These are phyloP conservation scores for Psilocybe sp. DNA, from an alignment of 768 basidiomycete species.

Conservation along the genomic window DNA sequence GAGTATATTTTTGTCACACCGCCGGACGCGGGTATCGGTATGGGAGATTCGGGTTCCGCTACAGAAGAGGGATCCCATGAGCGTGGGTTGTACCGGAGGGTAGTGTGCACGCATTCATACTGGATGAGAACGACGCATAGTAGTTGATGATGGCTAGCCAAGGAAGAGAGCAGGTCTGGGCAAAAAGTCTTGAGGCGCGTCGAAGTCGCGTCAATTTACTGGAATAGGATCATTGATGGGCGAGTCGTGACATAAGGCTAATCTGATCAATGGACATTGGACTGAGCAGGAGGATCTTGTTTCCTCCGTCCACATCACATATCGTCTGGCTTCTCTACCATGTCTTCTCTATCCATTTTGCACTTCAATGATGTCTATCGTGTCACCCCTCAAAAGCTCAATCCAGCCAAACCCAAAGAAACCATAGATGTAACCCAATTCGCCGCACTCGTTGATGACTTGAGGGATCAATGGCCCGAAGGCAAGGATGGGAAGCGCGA, in stretches of 20 bases:
- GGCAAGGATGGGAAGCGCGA: conserved; percentile 50
- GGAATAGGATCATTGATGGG: too few species aligned
- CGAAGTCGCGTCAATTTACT: too few species aligned
- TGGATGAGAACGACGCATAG: too few species aligned
- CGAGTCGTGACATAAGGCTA: too few species aligned
- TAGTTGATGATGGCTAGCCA: too few species aligned
- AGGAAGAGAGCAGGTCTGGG: too few species aligned
- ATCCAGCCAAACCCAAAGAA: conserved; percentile 38
- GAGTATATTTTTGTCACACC: conserved; percentile 1
- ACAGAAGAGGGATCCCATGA: conserved; percentile 15
- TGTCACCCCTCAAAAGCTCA: conserved; percentile 70
- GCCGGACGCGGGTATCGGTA: conserved; percentile 1
- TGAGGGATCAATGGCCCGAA: conserved; percentile 56
- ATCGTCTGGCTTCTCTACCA: conserved; percentile 9
- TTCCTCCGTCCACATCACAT: not conserved
- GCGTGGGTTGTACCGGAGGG: conserved; percentile 11
- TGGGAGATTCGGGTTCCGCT: conserved; percentile 10
- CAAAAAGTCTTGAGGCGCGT: too few species aligned
- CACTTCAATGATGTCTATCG: conserved; percentile 88
- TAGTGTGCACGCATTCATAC: too few species aligned
- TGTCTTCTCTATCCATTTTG: conserved; percentile 38
- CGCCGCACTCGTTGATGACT: conserved; percentile 61
- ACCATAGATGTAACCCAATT: conserved; percentile 90
- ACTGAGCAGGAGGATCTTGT: not conserved
- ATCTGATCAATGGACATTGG: too few species aligned